phyloP scores from a whole-genome alignment of 1,284 basidiomycete genomes.

The Ganoderma multipileum region DNA sequence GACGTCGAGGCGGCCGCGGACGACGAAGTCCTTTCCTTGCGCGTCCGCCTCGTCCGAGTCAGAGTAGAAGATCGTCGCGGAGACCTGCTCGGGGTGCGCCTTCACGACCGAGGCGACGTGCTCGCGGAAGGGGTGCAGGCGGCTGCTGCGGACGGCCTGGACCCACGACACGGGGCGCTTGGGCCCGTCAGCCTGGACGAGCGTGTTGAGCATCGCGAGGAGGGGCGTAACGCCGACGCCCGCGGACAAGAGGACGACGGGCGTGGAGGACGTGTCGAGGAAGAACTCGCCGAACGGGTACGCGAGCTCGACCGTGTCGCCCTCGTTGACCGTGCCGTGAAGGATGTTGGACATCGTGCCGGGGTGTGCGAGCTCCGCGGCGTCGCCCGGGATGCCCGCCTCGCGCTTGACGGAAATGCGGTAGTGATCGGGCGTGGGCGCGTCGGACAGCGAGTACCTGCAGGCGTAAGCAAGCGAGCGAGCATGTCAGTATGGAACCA shows the following conservation, averaged over 20 bases:
- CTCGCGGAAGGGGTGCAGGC: slow-evolving; percentile 31
- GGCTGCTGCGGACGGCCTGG: slow-evolving; percentile 33
- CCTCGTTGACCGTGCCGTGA: slow-evolving; percentile 32
- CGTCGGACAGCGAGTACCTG: slow-evolving; percentile 36
- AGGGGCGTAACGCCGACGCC: slow-evolving; percentile 38
- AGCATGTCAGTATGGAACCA: background rate
- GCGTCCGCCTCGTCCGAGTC: slow-evolving; percentile 23
- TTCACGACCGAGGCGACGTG: slow-evolving; percentile 25
- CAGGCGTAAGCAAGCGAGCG: background rate
- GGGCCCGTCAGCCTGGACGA: slow-evolving; percentile 19
- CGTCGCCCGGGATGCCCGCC: slow-evolving; percentile 16
- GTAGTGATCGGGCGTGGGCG: slow-evolving; percentile 32
- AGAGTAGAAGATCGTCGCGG: slow-evolving; percentile 31
- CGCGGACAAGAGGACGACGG: slow-evolving; percentile 37
- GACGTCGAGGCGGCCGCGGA: slow-evolving; percentile 31
- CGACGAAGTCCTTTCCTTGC: slow-evolving; percentile 29
- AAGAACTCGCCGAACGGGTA: slow-evolving; percentile 39
- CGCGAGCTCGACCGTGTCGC: slow-evolving; percentile 34
- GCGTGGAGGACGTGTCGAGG: slow-evolving; percentile 33
- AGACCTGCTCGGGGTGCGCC: slow-evolving; percentile 24
- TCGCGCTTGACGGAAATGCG: slow-evolving; percentile 39
- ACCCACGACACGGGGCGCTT: slow-evolving; percentile 33
- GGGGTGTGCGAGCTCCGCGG: slow-evolving; percentile 26
- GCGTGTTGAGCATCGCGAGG: slow-evolving; percentile 37
- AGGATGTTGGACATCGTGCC: slow-evolving; percentile 37